Base-by-base conservation (phyloP, 257 asterid species). In the Thymus mandschuricus region DNA sequence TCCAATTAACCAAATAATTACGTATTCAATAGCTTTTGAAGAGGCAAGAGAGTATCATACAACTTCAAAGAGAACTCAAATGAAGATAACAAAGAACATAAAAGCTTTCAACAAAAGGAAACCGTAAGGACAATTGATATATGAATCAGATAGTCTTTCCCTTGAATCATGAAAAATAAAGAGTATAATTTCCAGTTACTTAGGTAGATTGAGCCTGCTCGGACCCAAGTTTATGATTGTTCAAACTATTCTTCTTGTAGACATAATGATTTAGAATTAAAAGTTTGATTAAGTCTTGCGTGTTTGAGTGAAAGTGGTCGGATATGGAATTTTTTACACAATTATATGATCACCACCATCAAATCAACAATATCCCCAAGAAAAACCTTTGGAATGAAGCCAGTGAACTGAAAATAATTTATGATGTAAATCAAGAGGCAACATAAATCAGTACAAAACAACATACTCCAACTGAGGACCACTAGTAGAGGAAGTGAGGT, bases 161-260 rank as follows among this genome's bases (percentile, higher is more conserved):
- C 27, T 13, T 15, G 12, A 62, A 27, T 70, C 54, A 45, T 30
- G 50, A 48, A 15, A 10, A 13, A 64, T 43, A 57, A 40, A 45
- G 29, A 30, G 13, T 8, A 54, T 10, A 66, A 6, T 31, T 55
- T 15, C 21, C 28, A 4, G 46, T 44, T 33, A 64, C 28, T 61
- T 27, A 54, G 58, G 34, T 15, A 27, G 38, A 43, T 40, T 34
- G 49, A 77, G 12, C 58, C 29, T 46, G 48, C 41, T 1, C 2
- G 11, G 34, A 10, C 35, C 11, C 5, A 34, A 49, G 63, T 51
- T 69, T 56, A 45, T 13, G 63, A 64, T 57, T 33, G 71, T 34
- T 7, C 27, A 43, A 28, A 27, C 62, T 38, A 15, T 60, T 60
- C 78, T 28, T 43, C 63, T 9, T 66, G 30, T 52, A 15, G 64